These are phyloP conservation scores for Eucalyptus tenuipes DNA, from an alignment of 345 rosid genomes.

Conservation along the genomic window DNA sequence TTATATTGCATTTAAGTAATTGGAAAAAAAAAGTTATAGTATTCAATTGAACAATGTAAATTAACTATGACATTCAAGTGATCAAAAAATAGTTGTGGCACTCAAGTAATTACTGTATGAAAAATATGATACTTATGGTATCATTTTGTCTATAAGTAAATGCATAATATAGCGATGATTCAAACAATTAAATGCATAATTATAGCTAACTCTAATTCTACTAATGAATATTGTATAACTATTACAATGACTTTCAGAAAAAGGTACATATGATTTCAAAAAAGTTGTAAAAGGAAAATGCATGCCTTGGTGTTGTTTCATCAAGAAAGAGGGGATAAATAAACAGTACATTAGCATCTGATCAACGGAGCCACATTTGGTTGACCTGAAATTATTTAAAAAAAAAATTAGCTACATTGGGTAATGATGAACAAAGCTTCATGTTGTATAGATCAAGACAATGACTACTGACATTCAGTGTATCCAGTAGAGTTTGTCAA, in stretches of 20 bases:
- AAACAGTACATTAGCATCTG: neutral
- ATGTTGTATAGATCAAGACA: neutral
- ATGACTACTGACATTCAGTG: neutral
- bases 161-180: neutral
- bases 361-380: neutral
- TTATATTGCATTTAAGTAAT: neutral
- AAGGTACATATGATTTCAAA: neutral
- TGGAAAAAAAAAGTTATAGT: neutral
- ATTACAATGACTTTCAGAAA: neutral
- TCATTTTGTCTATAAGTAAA: neutral
- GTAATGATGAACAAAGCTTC: neutral
- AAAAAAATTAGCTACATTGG: neutral
- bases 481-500: neutral
- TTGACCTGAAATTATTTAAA: no score
- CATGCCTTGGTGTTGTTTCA: fast-evolving
- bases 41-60: fast-evolving
- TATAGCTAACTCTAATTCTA: neutral
- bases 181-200: neutral
- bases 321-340: neutral
- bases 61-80: neutral
- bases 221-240: neutral
- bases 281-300: neutral
- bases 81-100: neutral
- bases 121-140: neutral
- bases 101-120: neutral